Percentiles rank a stretch among this genome's conserved stretches.
Evolutionary conservation across 1,284 basidiomycete species (phyloP).

Genomic region (Cryptococcus amylolentus): DNA sequence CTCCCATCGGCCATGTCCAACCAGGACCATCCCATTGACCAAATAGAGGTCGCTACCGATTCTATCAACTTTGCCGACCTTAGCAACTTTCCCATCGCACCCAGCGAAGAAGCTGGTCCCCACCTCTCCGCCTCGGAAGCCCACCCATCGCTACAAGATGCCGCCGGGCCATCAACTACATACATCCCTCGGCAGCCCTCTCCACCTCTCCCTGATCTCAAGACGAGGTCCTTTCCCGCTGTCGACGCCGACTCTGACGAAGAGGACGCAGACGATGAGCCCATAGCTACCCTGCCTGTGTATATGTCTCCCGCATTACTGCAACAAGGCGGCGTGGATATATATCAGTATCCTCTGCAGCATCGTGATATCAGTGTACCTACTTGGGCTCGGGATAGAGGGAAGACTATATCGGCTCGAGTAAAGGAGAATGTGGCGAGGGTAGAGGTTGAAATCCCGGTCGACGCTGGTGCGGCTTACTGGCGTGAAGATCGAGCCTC

Average conservation of each 20-base stretch:
- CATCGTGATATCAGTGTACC: conserved; percentile 34
- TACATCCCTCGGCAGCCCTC: conserved; percentile 33
- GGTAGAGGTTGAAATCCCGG: conserved; percentile 48
- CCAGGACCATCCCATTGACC: neutral
- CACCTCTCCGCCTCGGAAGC: conserved; percentile 6
- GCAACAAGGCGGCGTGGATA: conserved; percentile 25
- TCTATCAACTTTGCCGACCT: conserved; percentile 23
- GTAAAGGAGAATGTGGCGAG: conserved; percentile 43
- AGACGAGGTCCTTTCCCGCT: conserved; percentile 17
- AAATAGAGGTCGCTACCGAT: conserved; percentile 15
- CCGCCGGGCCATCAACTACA: conserved; percentile 36
- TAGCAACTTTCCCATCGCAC: conserved; percentile 22
- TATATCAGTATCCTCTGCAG: conserved; percentile 48
- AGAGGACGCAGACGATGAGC: conserved; percentile 28
- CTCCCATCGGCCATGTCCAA: neutral
- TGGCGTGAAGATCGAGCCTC: conserved; percentile 47
- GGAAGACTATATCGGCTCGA: conserved; percentile 41
- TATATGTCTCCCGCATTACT: conserved; percentile 38
- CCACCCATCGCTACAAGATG: conserved; percentile 13
- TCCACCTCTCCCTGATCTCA: conserved; percentile 29
- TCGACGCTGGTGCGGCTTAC: conserved; percentile 38
- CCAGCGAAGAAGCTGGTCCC: conserved; percentile 14
- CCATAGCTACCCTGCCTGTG: conserved; percentile 40
- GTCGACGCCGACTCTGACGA: conserved; percentile 12
- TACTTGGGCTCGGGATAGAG: conserved; percentile 38